Base-by-base conservation (phyloP, 345 rosid species). In the Balakata baccata region DNA sequence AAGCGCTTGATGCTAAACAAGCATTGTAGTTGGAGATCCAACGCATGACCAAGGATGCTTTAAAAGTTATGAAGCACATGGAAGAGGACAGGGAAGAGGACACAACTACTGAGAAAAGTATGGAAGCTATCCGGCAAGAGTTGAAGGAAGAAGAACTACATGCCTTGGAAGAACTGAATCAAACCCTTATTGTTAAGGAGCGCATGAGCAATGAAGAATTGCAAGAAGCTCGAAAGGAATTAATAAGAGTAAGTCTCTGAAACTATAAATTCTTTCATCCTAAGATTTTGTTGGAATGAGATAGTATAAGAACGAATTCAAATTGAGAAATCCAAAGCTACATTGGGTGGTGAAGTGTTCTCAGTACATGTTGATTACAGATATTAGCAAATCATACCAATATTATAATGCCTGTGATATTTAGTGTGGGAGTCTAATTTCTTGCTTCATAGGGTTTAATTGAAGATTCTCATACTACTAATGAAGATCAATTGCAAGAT, bases 1-100 rank as follows among this genome's bases (percentile, higher is more conserved):
- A 78, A 63, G 63, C 81, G 52, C 81, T 93, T 5, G 87, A 88
- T 77, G 86, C 77, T 16, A 87, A 74, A 66, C 98, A 88, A 84
- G 86, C 88, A 7, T 34, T 88, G 72, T 93, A 91, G 77, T 80
- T 89, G 81, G 95, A 89, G 86, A 88, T 88, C 62, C 86, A 91
- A 88, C 83, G 86, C 1, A 54, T 88, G 85, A 89, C 34, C 34
- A 29, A 81, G 73, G 92, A 93, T 5, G 81, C 80, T 17, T 67
- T 83, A 72, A 78, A 86, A 75, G 87, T 89, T 49, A 85, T 85
- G 92, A 83, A 77, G 73, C 96, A n/a, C n/a, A n/a, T n/a, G 88
- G 82, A 84, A 89, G 89, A 79, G 39, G 43, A 86, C 84, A 52
- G 90, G 34, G 34, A 84, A 45, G 90, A 76, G 60, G 89, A 88